Evolutionary conservation across 2,329 filamentous ascomycete genomes (phyloP), one percentile per base, ranked within the genome.

Genomic region (Aspergillus sp.): DNA sequence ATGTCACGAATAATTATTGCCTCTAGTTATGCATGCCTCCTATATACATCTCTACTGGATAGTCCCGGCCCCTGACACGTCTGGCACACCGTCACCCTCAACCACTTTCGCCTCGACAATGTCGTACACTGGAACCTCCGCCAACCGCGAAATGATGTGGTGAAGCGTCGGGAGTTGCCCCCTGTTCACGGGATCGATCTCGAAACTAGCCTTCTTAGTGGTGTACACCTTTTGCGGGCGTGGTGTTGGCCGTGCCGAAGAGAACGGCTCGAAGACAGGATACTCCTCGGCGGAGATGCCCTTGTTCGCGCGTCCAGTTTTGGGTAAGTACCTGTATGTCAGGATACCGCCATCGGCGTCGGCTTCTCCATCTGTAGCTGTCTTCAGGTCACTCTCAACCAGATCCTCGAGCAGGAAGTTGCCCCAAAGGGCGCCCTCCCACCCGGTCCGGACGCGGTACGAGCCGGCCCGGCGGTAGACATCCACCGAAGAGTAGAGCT

Each of bases 81-180:
- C 47, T 5, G 65, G 61, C 1, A 73, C 71, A 0, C 73, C 73
- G 10, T 49, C 55, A 0, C 72, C 74, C 42, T 74, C 66, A 0
- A 72, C 68, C 2, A 78, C 57, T 53, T 71, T 75, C 1, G 66
- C 74, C 19, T 66, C 59, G 3, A 78, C 55, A 24, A 79, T 51
- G 35, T 69, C 67, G 43, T 72, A 76, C 2, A 78, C 51, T 0
- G 74, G 75, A 4, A 80, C 58, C 41, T 74, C 69, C 1, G 65
- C 64, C 35, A 79, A 49, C 10, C 65, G 58, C 13, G 56, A 52
- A 4, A 73, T 56, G 6, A 80, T 55, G 46, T 79, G 71, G 45
- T 80, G 74, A 32, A 80, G 53, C 2, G 75, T 80, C 0, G 76
- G 77, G 36, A 80, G 48, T 4, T 53, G 57, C 29, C 72, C 58